Evolutionary conservation across 2,329 filamentous ascomycete species (phyloP), one percentile per base, ranked within the genome.

Genomic region (Hansfordia pulvinata): DNA sequence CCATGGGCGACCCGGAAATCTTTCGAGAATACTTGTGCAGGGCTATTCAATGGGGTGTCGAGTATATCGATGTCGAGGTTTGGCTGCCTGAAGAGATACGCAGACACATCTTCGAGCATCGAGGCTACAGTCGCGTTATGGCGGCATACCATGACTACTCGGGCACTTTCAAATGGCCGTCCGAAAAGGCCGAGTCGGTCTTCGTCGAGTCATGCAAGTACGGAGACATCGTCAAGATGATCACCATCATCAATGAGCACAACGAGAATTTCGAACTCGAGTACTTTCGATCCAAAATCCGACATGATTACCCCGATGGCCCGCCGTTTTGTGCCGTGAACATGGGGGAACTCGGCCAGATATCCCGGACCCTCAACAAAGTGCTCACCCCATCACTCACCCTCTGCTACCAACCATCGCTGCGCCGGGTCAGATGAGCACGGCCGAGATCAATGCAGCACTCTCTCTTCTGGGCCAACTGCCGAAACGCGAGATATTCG

Each of bases 131-230:
- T 42, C 78, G 76, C 37, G 84, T 93, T 50, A 85, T 92, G 59
- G 88, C 82, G n/a, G 83, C 84, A 9, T 90, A 88, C 43, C 84
- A 92, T 48, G 83, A 90, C 54, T 88, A 88, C 43, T 85, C 81
- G 0, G 80, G 82, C 2, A 76, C 62, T 1, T 88, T 88, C 62
- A 81, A 76, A 42, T 92, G 83, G 83, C 77, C 78, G 1, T 82
- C 80, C 0, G 54, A 67, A 6, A 67, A 79, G 37, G 82, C 82
- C 2, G 70, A 80, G 41, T 58, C 67, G 8, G 64, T 88, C 4
- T 92, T 86, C 39, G 59, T 70, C 32, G 67, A 76, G 37, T 82
- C 78, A 7, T 69, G 69, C 24, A 69, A 71, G 31, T 84, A 85
- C 38, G 78, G 79, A 24, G 82, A 92, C 47, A 82, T 92, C 30